Evolutionary conservation across 371 early-diverging fungal genomes (phyloP).

Genomic region (Lichtheimia ramosa): DNA sequence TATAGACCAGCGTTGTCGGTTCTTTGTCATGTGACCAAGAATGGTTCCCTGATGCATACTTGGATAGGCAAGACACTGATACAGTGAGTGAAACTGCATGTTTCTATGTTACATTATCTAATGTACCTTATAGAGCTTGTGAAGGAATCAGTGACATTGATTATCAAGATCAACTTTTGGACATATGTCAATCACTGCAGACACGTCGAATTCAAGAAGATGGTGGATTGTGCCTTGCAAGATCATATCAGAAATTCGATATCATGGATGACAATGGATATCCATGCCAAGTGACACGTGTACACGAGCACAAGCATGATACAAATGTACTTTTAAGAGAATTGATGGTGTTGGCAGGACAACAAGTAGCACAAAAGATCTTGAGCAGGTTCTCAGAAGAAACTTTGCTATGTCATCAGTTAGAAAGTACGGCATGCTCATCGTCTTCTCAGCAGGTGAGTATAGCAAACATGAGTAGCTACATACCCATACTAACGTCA

Average conservation of each 20-base stretch:
- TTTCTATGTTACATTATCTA: no score
- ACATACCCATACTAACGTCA: no score
- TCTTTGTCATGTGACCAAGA: slow-evolving; percentile 63
- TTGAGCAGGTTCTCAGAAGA: slow-evolving; percentile 35
- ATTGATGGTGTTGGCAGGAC: slow-evolving; percentile 27
- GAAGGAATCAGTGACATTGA: no score
- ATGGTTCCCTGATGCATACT: slow-evolving; percentile 51
- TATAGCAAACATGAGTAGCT: no score
- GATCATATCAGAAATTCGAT: slow-evolving; percentile 13
- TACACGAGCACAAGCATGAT: slow-evolving; percentile 14
- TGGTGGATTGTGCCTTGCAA: slow-evolving; percentile 12
- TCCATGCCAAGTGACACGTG: slow-evolving; percentile 12
- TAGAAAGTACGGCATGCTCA: slow-evolving; percentile 6
- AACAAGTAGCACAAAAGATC: slow-evolving; percentile 37
- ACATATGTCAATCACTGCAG: slow-evolving; percentile 19
- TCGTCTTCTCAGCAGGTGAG: no score
- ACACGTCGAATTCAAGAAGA: slow-evolving; percentile 12
- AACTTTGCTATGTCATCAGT: slow-evolving; percentile 31
- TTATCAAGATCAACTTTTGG: slow-evolving; percentile 7
- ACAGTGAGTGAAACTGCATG: slow-evolving; percentile 63
- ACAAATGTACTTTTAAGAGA: slow-evolving; percentile 23
- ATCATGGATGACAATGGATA: slow-evolving; percentile 26
- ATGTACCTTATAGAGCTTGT: no score
- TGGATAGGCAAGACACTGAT: slow-evolving; percentile 69
- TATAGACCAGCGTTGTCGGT: slow-evolving; percentile 42